Base-by-base conservation (phyloP, 1,284 basidiomycete genomes). In the Sporisorium reilianum region DNA sequence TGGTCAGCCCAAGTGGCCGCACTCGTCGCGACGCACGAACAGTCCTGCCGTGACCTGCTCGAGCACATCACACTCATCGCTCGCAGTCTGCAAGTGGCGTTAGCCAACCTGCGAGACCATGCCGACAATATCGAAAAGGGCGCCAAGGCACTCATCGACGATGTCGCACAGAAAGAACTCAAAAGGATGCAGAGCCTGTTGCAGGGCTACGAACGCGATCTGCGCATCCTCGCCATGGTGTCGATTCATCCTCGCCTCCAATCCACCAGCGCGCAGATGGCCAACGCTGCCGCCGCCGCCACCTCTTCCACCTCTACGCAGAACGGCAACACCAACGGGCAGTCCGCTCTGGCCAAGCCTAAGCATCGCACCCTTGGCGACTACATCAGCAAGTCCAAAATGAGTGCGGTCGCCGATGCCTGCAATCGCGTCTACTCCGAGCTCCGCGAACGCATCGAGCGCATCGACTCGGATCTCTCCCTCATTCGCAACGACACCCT, bases 101-200 rank as follows among this genome's bases (percentile, higher is more conserved):
- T 84, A 5, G 54, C 60, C 28, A 83, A 84, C 50, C 73, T 84
- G n/a, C 54, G 77, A 32, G 53, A 70, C 7, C 82, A 84, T 46
- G 66, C 82, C 22, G 58, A 60, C 23, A 77, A 69, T n/a, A 76
- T 84, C 49, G 69, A 79, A 30, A 55, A 57, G 16, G 78, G 72
- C 2, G 67, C 70, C 12, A 55, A 65, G 20, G 75, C 69, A 5
- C 64, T 81, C 30, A 65, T 74, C 30, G 68, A 69, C 8, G 67
- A 73, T 23, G 56, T 76, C 18, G 73, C 75, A 18, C 55, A 57
- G 26, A 73, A 63, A 34, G 82, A 84, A 54, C 64, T 83, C 20
- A 63, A 49, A 2, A 51, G 77, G 12, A 84, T 83, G 81, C 62
- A 79, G 42, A 68, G 62, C 14, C 59, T 84, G 18, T 58, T 84